phyloP scores from a whole-genome alignment of 345 rosid genomes.

The Salix suchowensis region DNA sequence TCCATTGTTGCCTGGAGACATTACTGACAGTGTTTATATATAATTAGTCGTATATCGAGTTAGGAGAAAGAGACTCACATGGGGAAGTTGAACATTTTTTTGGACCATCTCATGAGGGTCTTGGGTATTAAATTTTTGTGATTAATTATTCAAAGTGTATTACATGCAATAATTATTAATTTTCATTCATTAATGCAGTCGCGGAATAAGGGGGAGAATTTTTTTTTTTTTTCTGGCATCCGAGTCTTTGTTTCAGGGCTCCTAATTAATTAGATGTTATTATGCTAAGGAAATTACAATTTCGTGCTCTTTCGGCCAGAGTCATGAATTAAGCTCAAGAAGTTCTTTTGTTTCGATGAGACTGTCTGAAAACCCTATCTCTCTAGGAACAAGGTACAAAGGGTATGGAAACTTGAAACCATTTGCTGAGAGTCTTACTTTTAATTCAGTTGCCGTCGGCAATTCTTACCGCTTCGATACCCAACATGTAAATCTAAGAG shows the following conservation, averaged over 20 bases:
- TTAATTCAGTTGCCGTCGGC: neutral
- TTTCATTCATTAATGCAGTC: neutral
- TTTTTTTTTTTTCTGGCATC: neutral
- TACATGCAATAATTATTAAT: neutral
- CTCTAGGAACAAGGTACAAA: slow-evolving; percentile 7
- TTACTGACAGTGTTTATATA: slow-evolving; percentile 30
- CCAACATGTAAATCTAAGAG: slow-evolving; percentile 11
- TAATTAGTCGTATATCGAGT: neutral
- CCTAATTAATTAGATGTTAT: neutral
- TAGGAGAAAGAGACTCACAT: slow-evolving; percentile 30
- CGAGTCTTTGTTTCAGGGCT: no score
- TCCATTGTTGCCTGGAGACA: slow-evolving; percentile 26
- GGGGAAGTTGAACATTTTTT: slow-evolving; percentile 34
- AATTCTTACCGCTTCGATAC: neutral
- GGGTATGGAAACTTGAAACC: slow-evolving; percentile 33
- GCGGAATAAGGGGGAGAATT: neutral
- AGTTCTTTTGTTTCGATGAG: neutral
- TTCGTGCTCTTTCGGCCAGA: neutral
- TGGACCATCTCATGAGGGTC: slow-evolving; percentile 32
- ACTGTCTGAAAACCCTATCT: neutral
- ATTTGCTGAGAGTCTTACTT: slow-evolving; percentile 2
- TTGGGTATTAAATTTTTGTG: slow-evolving; percentile 18
- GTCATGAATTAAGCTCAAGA: neutral
- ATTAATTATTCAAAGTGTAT: slow-evolving; percentile 21
- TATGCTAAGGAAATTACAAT: neutral